Base-by-base conservation (phyloP, 768 basidiomycete genomes). In the Lentinula aciculospora region DNA sequence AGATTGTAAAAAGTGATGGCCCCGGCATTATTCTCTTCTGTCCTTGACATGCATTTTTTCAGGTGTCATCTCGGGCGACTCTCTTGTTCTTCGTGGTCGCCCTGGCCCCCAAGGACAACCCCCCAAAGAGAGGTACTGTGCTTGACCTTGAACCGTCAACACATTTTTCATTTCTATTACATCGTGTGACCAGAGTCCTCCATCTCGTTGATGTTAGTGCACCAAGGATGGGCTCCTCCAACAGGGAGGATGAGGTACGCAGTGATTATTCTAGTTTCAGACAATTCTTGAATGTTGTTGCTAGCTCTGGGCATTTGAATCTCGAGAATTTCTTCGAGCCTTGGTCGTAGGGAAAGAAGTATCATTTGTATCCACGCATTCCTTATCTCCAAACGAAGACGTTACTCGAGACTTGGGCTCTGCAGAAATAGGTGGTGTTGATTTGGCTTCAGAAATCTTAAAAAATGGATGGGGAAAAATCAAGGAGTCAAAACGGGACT, bases 11-110 rank as follows among this genome's bases (percentile, higher is more conserved):
- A 78, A 84, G 83, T 85, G 67, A 56, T 70, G 8, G 12, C 0
- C 27, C 10, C 25, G 3, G 7, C 12, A 29, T 27, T 21, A 23
- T 47, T 29, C 9, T 28, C 3, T 17, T 4, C 46, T 47, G 25
- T 31, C 17, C 46, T 19, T 23, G 29, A 28, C 46, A 19, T 27
- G 19, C 19, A 12, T 23, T 21, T 29, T 29, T 19, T 55, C 69
- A 94, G 94, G 91, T 67, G 92, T 91, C 64, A 82, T 92, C 61
- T 96, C 94, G 44, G 94, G 92, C 36, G 94, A 96, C 71, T 89
- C 93, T 40, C 82, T 95, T 58, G 80, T 96, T 58, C 75, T 97
- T 55, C 86, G 94, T 71, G 87, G 81, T 62, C 81, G 83, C 60
- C 84, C 81, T 39, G 87, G 85, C 34, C 81, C 86, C 1, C 89